These are phyloP conservation scores for Leccinum fibrillosum DNA, from an alignment of 768 basidiomycete species.

Conservation along the genomic window DNA sequence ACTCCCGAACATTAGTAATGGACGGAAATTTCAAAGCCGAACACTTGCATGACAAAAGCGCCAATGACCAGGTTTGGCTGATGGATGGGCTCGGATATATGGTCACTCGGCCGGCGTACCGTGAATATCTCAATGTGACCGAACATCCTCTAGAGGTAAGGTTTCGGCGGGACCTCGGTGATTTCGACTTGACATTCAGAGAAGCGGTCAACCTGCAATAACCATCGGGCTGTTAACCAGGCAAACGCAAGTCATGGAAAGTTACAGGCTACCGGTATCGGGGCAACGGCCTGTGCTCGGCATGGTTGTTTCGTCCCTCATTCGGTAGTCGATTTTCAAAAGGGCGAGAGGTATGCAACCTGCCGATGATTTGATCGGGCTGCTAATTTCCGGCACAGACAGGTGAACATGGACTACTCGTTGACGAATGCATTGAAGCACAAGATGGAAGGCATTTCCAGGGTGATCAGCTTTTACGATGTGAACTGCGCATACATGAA, in stretches of 20 bases:
- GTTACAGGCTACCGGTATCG: neutral
- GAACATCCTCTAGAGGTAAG: neutral
- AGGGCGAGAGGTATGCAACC: constrained; percentile 13
- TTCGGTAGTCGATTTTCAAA: constrained; percentile 30
- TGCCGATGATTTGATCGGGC: neutral
- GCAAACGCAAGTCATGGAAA: neutral
- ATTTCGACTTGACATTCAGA: neutral
- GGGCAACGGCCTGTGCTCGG: neutral
- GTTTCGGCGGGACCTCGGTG: neutral
- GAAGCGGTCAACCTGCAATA: neutral
- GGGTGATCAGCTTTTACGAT: neutral
- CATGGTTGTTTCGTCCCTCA: constrained; percentile 23
- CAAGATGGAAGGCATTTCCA: neutral
- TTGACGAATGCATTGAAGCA: neutral
- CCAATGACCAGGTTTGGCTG: neutral
- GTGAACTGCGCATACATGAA: constrained; percentile 11
- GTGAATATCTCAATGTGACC: neutral
- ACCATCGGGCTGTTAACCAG: neutral
- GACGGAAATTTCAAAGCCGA: neutral
- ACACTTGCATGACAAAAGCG: neutral
- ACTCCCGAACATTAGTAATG: neutral
- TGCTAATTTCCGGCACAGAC: neutral
- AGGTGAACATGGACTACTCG: constrained; percentile 11
- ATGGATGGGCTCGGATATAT: neutral
- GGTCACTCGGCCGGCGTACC: neutral